Evolutionary conservation across 306 rosid species (phyloP), one percentile per base, ranked within the genome.

Genomic region (Carpinus viminea): DNA sequence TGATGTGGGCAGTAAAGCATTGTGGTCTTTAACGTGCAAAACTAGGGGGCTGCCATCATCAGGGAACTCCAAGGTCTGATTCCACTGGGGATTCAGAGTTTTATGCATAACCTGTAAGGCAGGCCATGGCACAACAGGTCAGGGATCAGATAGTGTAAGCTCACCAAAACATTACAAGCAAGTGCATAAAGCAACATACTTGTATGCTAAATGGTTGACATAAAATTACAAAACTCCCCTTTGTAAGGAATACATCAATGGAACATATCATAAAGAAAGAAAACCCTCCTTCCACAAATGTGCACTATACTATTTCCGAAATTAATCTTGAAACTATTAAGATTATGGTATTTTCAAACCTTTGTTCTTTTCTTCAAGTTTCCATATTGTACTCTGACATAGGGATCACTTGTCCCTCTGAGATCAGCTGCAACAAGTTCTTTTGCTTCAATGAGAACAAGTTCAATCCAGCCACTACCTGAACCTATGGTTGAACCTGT

Each of bases 401-500:
- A 96, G 3, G 99, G 99, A 86, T 96, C 99, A 78, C 99, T 96
- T 56, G 99, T 96, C 74, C 99, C 99, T 88, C 99, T 86, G 75
- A 96, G 84, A 86, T 96, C 99, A 26, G 99, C 99, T 5, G 97
- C 99, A 82, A 93, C 48, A 59, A 96, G 97, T 78, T 96, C 99
- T 76, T 81, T 93, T 31, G 89, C 99, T 85, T 91, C 99, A 60
- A 96, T 85, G 78, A 96, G 86, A 81, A 87, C 90, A 84, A 96
- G 94, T 81, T 96, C 99, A 72, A 96, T 81, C 98, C 89, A 91
- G 75, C 99, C 97, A 75, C 80, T 86, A 65, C 74, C 78, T 15
- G 86, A 80, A 71, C 86, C 81, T 0, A 1, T 34, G 52, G 76
- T 21, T n/a, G 86, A 80, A 71, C 86, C 81, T 0, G 1, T 34